phyloP scores from a whole-genome alignment of 2,329 filamentous ascomycete species.

The Bipolaris oryzae region DNA sequence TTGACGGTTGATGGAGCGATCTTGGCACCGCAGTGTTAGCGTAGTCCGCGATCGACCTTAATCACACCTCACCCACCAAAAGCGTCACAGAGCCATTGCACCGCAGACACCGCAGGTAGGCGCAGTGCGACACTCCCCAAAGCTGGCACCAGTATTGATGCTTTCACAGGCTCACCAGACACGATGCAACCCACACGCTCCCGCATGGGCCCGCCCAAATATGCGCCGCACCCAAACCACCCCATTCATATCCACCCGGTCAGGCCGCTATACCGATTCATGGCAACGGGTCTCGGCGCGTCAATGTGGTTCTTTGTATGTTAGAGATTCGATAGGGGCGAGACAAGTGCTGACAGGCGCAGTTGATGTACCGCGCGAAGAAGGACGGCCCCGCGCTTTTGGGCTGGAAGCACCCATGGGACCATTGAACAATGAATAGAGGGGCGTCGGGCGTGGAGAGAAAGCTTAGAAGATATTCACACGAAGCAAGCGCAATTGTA shows the following conservation, averaged over 20 bases:
- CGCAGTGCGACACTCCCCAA: not conserved
- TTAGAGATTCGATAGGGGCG: constrained; percentile 21
- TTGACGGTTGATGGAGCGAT: constrained; percentile 20
- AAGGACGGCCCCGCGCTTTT: constrained; percentile 91
- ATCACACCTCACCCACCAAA: constrained; percentile 31
- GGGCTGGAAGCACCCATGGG: constrained; percentile 82
- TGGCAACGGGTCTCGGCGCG: constrained; percentile 84
- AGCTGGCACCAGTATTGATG: constrained; percentile 9
- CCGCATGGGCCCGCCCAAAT: constrained; percentile 49
- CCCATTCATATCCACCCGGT: constrained; percentile 65
- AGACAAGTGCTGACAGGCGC: constrained; percentile 28
- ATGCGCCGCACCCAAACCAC: constrained; percentile 52
- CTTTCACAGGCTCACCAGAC: constrained; percentile 26
- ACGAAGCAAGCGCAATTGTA: not conserved
- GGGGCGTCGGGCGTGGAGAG: not conserved
- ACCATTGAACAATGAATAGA: constrained; percentile 35
- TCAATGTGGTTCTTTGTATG: constrained; percentile 99
- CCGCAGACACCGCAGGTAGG: constrained; percentile 33
- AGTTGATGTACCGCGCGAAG: constrained; percentile 97
- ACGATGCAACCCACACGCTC: constrained; percentile 36
- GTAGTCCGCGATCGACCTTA: constrained; percentile 26
- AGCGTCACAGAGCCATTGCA: constrained; percentile 42
- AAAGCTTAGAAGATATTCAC: not conserved
- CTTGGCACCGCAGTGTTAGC: constrained; percentile 28
- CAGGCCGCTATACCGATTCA: constrained; percentile 78